phyloP scores from a whole-genome alignment of 345 rosid genomes.

The Euphorbia lathyris region DNA sequence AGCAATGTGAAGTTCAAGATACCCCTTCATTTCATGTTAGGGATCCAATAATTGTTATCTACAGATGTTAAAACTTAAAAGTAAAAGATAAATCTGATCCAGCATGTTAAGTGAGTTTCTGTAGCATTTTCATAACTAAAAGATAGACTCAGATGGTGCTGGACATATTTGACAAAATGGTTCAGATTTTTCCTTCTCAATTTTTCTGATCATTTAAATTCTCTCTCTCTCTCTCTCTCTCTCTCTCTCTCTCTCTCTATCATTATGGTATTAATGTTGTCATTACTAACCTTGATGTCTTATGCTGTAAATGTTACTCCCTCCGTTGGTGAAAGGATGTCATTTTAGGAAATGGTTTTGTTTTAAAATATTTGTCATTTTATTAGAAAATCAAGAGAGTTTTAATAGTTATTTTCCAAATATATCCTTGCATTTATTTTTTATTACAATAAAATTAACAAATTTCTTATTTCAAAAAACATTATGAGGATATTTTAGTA shows the following conservation, averaged over 20 bases:
- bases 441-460: too few species aligned
- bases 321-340: too few species aligned
- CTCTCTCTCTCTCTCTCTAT: not conserved
- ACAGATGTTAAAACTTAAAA: not conserved
- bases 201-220: conserved; percentile 1
- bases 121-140: not conserved
- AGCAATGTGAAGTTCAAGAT: not conserved
- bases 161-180: not conserved
- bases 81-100: not conserved
- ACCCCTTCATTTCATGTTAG: not conserved
- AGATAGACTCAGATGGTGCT: not conserved
- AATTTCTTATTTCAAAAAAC: too few species aligned
- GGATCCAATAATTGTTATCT: not conserved
- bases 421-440: too few species aligned
- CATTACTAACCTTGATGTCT: not conserved
- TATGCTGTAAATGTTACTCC: not conserved
- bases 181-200: conserved; percentile 4
- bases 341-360: too few species aligned
- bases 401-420: too few species aligned
- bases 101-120: not conserved
- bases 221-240: not conserved
- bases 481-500: too few species aligned
- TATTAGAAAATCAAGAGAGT: too few species aligned
- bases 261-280: not conserved
- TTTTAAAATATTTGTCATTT: not conserved